Evolutionary conservation across 805 yeast genomes (phyloP).

Genomic region (Limtongozyma cylindracea): DNA sequence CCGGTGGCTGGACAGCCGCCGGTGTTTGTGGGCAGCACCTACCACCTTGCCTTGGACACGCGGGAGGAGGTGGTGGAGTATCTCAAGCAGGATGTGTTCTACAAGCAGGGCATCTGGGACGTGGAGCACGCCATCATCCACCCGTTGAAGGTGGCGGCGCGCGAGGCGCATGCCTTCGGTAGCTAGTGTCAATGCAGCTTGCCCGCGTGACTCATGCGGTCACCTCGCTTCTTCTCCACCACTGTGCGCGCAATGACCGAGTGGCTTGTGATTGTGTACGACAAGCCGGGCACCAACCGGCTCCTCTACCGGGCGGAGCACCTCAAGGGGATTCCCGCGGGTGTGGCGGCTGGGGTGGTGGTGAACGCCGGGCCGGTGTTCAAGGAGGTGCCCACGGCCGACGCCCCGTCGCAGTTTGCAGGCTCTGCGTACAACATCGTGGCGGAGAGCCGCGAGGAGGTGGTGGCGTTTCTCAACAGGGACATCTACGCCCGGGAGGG

Average conservation of each 20-base stretch:
- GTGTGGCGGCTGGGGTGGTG: conserved; percentile 13
- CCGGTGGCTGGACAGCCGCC: too few species aligned
- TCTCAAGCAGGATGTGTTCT: conserved; percentile 37
- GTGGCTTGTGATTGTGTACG: conserved; percentile 36
- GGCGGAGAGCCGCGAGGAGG: conserved; percentile 43
- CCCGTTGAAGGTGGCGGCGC: conserved; percentile 17
- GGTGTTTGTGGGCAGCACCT: conserved; percentile 52
- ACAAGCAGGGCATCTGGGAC: conserved; percentile 55
- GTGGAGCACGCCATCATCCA: conserved; percentile 29
- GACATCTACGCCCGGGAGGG: conserved; percentile 42
- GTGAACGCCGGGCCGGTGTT: conserved; percentile 24
- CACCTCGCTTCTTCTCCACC: too few species aligned
- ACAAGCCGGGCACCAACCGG: conserved; percentile 40
- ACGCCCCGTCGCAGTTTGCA: conserved; percentile 22
- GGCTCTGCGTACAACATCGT: conserved; percentile 41
- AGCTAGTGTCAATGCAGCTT: too few species aligned
- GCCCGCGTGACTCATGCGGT: too few species aligned
- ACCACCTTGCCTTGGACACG: conserved; percentile 35
- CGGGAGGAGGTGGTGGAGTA: conserved; percentile 40
- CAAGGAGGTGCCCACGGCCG: conserved; percentile 13
- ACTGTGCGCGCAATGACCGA: too few species aligned
- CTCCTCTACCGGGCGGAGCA: conserved; percentile 24
- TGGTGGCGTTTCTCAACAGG: conserved; percentile 30
- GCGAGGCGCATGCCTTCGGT: too few species aligned
- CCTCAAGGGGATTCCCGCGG: conserved; percentile 17